Conservation (phyloP, 768 basidiomycete genomes). For the Kwoniella mangroviensis region DNA sequence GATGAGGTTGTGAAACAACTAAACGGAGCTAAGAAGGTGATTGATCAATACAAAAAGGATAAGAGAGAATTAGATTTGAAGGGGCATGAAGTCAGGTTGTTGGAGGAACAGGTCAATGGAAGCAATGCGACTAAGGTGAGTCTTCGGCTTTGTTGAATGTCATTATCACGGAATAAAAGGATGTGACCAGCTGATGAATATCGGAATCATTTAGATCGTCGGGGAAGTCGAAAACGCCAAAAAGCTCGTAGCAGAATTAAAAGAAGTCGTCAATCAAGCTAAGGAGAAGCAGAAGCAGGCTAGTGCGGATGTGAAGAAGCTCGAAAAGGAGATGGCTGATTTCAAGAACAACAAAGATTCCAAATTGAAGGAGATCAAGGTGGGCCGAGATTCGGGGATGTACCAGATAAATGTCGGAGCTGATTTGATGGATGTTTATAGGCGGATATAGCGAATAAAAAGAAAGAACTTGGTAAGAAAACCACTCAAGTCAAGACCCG, state of each 20-base stretch:
- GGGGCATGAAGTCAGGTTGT: conserved; percentile 78
- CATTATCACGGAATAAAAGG: no score
- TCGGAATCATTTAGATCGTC: conserved; percentile 65
- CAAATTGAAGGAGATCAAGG: conserved; percentile 92
- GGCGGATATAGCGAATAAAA: conserved; percentile 80
- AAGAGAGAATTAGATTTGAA: conserved; percentile 81
- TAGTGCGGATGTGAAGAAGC: conserved; percentile 75
- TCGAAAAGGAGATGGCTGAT: conserved; percentile 96
- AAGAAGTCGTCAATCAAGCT: conserved; percentile 60
- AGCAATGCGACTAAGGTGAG: conserved; percentile 87
- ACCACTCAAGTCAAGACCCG: conserved; percentile 78
- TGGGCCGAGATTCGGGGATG: conserved; percentile 45
- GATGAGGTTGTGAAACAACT: conserved; percentile 66
- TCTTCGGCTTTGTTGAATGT: conserved; percentile 12
- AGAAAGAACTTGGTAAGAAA: conserved; percentile 78
- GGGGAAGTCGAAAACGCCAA: conserved; percentile 77
- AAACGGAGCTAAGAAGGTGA: conserved; percentile 59
- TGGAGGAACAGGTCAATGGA: conserved; percentile 81
- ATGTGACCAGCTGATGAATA: neutral
- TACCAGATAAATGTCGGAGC: conserved; percentile 1
- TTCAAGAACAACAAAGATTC: conserved; percentile 99
- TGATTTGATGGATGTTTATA: conserved; percentile 48
- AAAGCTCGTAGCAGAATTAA: conserved; percentile 63
- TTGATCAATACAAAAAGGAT: conserved; percentile 60
- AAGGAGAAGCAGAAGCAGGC: conserved; percentile 78